Conservation (phyloP, 2,329 filamentous ascomycete genomes). For the Moelleriella libera region DNA sequence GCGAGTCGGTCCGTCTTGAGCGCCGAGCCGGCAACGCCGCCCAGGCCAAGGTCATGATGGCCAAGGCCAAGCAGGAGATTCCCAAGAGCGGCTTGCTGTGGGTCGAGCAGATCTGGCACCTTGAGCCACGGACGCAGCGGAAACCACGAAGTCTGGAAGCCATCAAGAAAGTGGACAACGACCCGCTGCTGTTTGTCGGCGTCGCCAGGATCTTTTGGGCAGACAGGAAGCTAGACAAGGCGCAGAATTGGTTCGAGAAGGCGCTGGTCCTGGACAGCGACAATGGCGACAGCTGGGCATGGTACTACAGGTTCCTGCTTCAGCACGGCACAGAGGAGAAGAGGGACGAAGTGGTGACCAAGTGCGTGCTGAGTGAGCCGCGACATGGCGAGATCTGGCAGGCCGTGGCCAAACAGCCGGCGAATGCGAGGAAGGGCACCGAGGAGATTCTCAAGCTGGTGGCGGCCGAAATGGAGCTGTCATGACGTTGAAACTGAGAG, state of each 20-base stretch:
- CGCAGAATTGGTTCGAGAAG: slow-evolving; percentile 95
- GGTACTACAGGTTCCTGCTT: slow-evolving; percentile 87
- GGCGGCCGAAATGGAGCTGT: slow-evolving; percentile 29
- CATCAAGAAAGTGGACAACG: slow-evolving; percentile 93
- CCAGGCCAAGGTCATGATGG: slow-evolving; percentile 87
- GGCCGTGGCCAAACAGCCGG: slow-evolving; percentile 68
- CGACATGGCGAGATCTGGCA: slow-evolving; percentile 92
- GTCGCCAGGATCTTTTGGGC: slow-evolving; percentile 94
- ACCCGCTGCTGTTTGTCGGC: slow-evolving; percentile 76
- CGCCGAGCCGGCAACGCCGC: slow-evolving; percentile 68
- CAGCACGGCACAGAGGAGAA: slow-evolving; percentile 95
- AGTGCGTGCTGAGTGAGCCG: slow-evolving; percentile 73
- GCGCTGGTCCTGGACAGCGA: slow-evolving; percentile 80
- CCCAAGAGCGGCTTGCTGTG: slow-evolving; percentile 79
- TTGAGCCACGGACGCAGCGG: slow-evolving; percentile 82
- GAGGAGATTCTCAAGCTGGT: slow-evolving; percentile 80
- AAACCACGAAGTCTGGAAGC: slow-evolving; percentile 86
- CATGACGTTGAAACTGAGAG: not conserved
- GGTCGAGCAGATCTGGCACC: slow-evolving; percentile 89
- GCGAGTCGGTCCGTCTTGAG: slow-evolving; percentile 87
- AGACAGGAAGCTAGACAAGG: slow-evolving; percentile 83
- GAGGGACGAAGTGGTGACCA: slow-evolving; percentile 66
- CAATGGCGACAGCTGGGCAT: slow-evolving; percentile 87
- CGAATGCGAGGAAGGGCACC: slow-evolving; percentile 57
- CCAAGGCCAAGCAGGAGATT: slow-evolving; percentile 80